Evolutionary conservation across 2,329 filamentous ascomycete genomes (phyloP).

Genomic region (Colletotrichum spaethianum): DNA sequence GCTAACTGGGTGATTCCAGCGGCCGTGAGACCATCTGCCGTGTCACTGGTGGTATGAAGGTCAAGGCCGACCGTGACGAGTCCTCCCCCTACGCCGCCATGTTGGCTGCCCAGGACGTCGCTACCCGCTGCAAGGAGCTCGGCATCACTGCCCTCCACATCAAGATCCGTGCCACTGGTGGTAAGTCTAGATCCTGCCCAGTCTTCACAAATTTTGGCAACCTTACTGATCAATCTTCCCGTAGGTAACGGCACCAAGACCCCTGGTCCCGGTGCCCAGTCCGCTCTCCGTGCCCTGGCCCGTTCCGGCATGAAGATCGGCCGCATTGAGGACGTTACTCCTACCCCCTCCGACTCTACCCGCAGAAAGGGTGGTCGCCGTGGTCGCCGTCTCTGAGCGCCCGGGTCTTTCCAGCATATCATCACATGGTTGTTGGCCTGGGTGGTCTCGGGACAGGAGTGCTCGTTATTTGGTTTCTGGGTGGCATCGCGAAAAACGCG

Average conservation of each 20-base stretch:
- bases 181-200: slow-evolving; percentile 65
- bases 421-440: slow-evolving; percentile 24
- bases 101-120: slow-evolving; percentile 99
- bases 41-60: slow-evolving; percentile 99
- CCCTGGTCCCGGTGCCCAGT: slow-evolving; percentile 98
- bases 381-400: slow-evolving; percentile 98
- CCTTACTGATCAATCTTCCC: not conserved
- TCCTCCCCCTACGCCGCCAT: slow-evolving; percentile 99
- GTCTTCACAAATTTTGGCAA: not conserved
- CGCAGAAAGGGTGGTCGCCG: slow-evolving; percentile 99
- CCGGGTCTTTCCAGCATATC: slow-evolving; percentile 47
- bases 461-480: slow-evolving; percentile 66
- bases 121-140: slow-evolving; percentile 82
- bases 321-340: slow-evolving; percentile 99
- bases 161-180: slow-evolving; percentile 99
- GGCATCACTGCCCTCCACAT: slow-evolving; percentile 96
- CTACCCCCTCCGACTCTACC: slow-evolving; percentile 98
- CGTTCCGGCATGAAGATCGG: slow-evolving; percentile 99
- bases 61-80: slow-evolving; percentile 99
- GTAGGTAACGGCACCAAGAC: slow-evolving; percentile 99
- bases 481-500: slow-evolving; percentile 80
- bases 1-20: slow-evolving; percentile 83
- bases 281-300: slow-evolving; percentile 97
- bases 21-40: slow-evolving; percentile 99
- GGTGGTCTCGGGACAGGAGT: slow-evolving; percentile 50